Evolutionary conservation across 495 filamentous ascomycete genomes (phyloP).

Genomic region (Tuber magnatum): DNA sequence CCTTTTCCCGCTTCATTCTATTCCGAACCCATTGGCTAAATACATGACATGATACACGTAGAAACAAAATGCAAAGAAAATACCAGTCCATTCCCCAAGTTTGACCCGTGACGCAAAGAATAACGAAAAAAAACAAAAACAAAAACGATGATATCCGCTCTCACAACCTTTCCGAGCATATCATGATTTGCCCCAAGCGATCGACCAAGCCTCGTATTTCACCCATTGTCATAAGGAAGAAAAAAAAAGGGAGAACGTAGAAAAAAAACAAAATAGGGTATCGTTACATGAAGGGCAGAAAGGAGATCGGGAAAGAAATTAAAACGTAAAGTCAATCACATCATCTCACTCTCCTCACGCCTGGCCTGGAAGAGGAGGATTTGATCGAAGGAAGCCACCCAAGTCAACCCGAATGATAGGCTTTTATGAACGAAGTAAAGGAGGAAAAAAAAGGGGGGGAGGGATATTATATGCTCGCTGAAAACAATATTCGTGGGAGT

Average conservation of each 20-base stretch:
- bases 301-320: neutral
- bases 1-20: neutral
- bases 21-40: neutral
- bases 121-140: neutral
- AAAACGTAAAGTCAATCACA: neutral
- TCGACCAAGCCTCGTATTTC: neutral
- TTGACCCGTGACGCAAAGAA: neutral
- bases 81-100: neutral
- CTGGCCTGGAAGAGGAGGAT: neutral
- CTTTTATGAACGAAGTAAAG: neutral
- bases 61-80: neutral
- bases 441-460: neutral
- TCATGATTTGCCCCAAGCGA: neutral
- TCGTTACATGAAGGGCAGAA: neutral
- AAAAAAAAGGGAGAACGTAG: neutral
- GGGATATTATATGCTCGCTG: slow-evolving; percentile 2
- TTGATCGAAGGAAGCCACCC: neutral
- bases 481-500: slow-evolving; percentile 2
- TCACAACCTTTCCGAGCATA: neutral
- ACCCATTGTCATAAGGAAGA: neutral
- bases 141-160: neutral
- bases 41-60: neutral
- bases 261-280: neutral
- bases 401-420: neutral
- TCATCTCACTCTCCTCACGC: neutral